Percentiles rank a stretch among this genome's conserved stretches.
phyloP scores from a whole-genome alignment of 805 yeast genomes.

The Clavispora asparagi region DNA sequence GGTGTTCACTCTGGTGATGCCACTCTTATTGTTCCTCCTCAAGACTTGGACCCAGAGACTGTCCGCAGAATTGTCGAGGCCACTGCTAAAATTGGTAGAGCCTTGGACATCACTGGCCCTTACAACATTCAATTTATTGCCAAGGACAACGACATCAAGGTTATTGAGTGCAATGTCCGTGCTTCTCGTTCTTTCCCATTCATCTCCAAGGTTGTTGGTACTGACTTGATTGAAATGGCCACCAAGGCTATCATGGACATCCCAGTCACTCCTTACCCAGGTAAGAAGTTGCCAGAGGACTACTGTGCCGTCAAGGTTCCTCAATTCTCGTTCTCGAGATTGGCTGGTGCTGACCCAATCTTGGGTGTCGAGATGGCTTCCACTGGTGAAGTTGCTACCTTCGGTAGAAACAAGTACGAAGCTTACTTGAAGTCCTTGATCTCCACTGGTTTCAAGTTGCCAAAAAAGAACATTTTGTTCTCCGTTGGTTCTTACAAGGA shows the following conservation, averaged over 20 bases:
- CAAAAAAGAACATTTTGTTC: constrained; percentile 88
- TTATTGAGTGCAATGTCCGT: constrained; percentile 96
- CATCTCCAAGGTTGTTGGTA: constrained; percentile 93
- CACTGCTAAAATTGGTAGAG: constrained; percentile 92
- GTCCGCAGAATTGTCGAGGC: constrained; percentile 89
- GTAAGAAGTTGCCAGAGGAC: constrained; percentile 81
- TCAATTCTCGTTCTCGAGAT: constrained; percentile 93
- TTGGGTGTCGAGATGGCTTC: constrained; percentile 99
- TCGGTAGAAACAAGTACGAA: constrained; percentile 94
- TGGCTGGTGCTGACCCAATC: constrained; percentile 97
- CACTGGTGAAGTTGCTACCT: constrained; percentile 97
- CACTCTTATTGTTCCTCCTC: constrained; percentile 91
- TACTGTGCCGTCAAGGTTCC: constrained; percentile 97
- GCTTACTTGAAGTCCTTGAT: constrained; percentile 93
- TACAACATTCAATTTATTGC: constrained; percentile 97
- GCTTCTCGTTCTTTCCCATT: constrained; percentile 99
- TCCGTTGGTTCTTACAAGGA: constrained; percentile 97
- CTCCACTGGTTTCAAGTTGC: constrained; percentile 92
- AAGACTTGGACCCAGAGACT: constrained; percentile 76
- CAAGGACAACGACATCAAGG: constrained; percentile 51
- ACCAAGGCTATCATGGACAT: constrained; percentile 90
- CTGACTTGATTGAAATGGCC: constrained; percentile 94
- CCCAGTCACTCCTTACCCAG: constrained; percentile 87
- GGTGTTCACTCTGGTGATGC: constrained; percentile 99
- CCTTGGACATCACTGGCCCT: constrained; percentile 96